A percentile compares a stretch with the other conserved stretches of the same genome.
These are phyloP conservation scores for Ustilago lituana DNA, from an alignment of 1,284 basidiomycete genomes.

Conservation along the genomic window DNA sequence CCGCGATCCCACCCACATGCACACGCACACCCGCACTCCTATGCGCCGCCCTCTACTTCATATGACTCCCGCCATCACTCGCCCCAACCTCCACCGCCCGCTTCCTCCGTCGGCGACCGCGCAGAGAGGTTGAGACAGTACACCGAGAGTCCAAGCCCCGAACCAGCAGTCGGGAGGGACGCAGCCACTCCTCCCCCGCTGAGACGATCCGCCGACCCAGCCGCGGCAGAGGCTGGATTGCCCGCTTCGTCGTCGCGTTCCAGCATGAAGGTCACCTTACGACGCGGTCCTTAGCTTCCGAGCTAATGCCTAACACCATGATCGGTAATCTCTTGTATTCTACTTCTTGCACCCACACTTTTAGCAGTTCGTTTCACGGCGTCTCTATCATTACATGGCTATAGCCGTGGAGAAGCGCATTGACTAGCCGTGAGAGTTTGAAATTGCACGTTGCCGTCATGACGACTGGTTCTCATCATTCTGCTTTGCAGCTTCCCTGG, in stretches of 20 bases:
- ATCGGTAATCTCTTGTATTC: slow-evolving; percentile 11
- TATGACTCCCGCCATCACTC: slow-evolving; percentile 36
- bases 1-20: slow-evolving; percentile 19
- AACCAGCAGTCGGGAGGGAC: slow-evolving; percentile 14
- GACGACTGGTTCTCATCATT: not conserved
- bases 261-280: slow-evolving; percentile 34
- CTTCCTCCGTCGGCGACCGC: slow-evolving; percentile 27
- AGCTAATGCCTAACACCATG: too few relatives aligned
- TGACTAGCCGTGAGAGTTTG: too few relatives aligned
- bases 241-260: slow-evolving; percentile 17
- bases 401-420: too few relatives aligned
- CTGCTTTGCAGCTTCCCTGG: not conserved
- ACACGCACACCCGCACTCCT: slow-evolving; percentile 8
- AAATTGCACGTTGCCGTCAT: not conserved
- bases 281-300: slow-evolving; percentile 18
- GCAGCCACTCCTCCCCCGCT: slow-evolving; percentile 7
- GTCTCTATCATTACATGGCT: too few relatives aligned
- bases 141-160: slow-evolving; percentile 38
- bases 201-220: slow-evolving; percentile 2
- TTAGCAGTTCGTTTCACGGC: too few relatives aligned
- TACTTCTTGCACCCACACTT: not conserved
- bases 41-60: slow-evolving; percentile 11
- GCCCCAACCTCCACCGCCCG: slow-evolving; percentile 19
- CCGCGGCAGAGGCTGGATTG: slow-evolving; percentile 1
- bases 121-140: slow-evolving; percentile 45